A percentile compares a stretch with the other conserved stretches of the same genome.
phyloP scores from a whole-genome alignment of 176 grass and related monocot genomes.

The Eleusine coracana region DNA sequence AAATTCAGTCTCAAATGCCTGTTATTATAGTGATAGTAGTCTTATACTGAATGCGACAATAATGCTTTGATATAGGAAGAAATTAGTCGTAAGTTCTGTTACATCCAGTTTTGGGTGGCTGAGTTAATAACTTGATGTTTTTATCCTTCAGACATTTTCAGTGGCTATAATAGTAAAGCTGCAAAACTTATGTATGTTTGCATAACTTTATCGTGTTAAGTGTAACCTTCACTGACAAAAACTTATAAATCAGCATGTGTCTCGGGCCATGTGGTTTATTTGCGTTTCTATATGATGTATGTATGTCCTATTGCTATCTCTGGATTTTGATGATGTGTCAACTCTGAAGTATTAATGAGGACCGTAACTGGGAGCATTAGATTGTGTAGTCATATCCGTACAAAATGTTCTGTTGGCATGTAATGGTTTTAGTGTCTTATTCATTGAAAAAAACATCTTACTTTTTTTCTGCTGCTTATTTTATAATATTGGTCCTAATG shows the following conservation, averaged over 20 bases:
- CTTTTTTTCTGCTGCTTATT: not conserved
- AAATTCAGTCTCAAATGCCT: not conserved
- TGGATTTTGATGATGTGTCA: not conserved
- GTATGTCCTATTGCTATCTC: not conserved
- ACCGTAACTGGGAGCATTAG: not conserved
- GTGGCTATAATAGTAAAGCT: not conserved
- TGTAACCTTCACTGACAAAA: not conserved
- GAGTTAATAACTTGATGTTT: not conserved
- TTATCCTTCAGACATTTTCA: not conserved
- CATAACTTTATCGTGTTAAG: not conserved
- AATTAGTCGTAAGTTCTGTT: not conserved
- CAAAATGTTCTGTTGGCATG: not conserved
- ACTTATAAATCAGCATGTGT: not conserved
- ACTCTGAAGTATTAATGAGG: not conserved
- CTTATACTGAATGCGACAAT: not conserved
- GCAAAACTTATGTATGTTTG: not conserved
- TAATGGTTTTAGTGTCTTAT: not conserved
- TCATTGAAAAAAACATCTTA: not conserved
- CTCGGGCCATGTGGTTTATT: not conserved
- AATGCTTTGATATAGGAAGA: not conserved
- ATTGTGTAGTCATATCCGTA: conserved; percentile 8
- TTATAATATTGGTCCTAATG: not conserved
- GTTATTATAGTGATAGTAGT: conserved; percentile 5
- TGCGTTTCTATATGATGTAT: not conserved
- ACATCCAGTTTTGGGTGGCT: not conserved